phyloP scores from a whole-genome alignment of 768 basidiomycete genomes.

The Gloeophyllum trabeum region DNA sequence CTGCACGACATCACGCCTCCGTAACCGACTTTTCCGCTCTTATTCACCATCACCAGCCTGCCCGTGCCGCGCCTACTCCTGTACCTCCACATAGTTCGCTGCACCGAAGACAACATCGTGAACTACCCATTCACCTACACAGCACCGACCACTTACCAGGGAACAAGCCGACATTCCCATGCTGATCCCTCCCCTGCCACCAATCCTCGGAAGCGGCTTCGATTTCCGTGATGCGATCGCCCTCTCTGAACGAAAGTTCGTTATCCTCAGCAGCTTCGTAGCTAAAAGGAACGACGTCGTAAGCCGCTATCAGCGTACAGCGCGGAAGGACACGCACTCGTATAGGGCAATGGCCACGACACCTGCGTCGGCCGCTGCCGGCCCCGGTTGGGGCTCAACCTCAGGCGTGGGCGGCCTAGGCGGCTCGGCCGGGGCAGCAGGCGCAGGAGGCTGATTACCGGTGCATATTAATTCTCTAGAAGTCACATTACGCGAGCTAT shows the following conservation, averaged over 20 bases:
- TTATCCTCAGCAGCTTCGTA: constrained; percentile 91
- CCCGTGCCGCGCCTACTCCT: constrained; percentile 4
- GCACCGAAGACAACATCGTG: constrained; percentile 2
- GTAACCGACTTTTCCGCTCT: no score
- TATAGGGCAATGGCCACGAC: constrained; percentile 55
- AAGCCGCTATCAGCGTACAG: not conserved
- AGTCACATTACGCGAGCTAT: constrained; percentile 5
- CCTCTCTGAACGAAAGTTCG: constrained; percentile 77
- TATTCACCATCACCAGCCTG: not conserved
- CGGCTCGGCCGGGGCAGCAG: constrained; percentile 31
- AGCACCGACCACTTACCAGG: constrained; percentile 39
- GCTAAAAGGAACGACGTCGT: constrained; percentile 24
- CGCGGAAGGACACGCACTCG: constrained; percentile 35
- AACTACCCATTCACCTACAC: constrained; percentile 10
- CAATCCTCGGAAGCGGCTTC: constrained; percentile 81
- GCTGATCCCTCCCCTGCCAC: constrained; percentile 63
- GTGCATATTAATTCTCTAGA: not conserved
- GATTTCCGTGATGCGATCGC: constrained; percentile 68
- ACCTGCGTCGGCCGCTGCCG: constrained; percentile 38
- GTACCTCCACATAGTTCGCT: constrained; percentile 16
- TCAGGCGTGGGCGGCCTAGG: constrained; percentile 34
- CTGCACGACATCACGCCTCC: no score
- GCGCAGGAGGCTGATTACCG: constrained; percentile 17
- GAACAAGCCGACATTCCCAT: constrained; percentile 59
- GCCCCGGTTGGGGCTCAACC: constrained; percentile 31